Conservation (phyloP, 225 moss, liverwort and hornwort genomes). For the Polytrichum formosum region DNA sequence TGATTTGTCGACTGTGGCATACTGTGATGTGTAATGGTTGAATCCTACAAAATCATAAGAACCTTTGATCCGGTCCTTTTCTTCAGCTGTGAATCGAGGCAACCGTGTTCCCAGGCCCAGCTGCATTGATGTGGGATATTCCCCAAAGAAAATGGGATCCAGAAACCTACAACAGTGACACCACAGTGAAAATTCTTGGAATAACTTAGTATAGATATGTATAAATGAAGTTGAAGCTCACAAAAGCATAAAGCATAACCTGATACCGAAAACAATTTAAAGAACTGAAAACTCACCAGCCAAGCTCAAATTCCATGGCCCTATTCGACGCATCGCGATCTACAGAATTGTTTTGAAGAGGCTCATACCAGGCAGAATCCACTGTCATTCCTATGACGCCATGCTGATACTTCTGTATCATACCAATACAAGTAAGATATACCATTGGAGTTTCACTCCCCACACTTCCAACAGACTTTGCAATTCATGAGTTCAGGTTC, state of each 20-base stretch:
- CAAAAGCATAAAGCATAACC: no score
- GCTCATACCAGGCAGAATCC: constrained; percentile 19
- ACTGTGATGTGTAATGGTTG: constrained; percentile 42
- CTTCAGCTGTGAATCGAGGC: constrained; percentile 26
- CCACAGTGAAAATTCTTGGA: no score
- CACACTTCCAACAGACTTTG: no score
- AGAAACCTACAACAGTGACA: constrained; percentile 25
- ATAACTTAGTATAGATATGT: no score
- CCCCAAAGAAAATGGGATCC: constrained; percentile 55
- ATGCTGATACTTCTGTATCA: constrained; percentile 18
- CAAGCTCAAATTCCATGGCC: neutral
- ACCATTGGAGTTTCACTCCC: no score
- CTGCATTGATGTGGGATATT: constrained; percentile 47
- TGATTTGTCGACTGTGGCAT: constrained; percentile 11
- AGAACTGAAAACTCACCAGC: neutral
- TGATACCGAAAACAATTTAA: no score
- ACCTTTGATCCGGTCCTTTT: constrained; percentile 11
- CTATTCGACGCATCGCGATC: neutral
- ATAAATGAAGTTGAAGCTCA: no score
- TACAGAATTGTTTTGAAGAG: constrained; percentile 23
- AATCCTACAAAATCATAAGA: constrained; percentile 44
- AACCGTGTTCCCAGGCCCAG: constrained; percentile 22
- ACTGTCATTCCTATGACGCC: constrained; percentile 33
- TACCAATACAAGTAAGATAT: no score
- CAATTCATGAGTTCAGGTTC: no score